phyloP scores from a whole-genome alignment of 768 basidiomycete species.

The Pholiota molesta region DNA sequence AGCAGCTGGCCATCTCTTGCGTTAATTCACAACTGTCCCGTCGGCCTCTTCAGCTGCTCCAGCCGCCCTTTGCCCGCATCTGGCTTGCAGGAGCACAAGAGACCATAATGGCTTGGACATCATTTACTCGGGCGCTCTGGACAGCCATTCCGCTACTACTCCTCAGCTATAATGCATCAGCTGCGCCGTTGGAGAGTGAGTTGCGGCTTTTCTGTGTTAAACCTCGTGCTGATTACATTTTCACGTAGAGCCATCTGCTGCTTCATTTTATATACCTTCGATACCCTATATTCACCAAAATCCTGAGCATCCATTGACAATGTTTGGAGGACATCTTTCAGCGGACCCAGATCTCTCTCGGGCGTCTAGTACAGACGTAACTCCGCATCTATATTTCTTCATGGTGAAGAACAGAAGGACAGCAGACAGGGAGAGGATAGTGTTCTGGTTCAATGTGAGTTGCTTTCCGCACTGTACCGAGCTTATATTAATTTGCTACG shows the following conservation, averaged over 20 bases:
- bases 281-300: conserved; percentile 81
- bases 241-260: conserved; percentile 68
- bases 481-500: conserved; percentile 8
- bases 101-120: conserved; percentile 18
- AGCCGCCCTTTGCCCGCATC: neutral
- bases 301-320: conserved; percentile 67
- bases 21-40: neutral
- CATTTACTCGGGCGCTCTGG: conserved; percentile 6
- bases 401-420: conserved; percentile 83
- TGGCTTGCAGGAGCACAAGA: neutral
- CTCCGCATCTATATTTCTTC: conserved; percentile 86
- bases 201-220: neutral
- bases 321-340: conserved; percentile 85
- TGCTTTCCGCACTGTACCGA: neutral
- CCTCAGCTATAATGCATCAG: conserved; percentile 14
- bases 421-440: conserved; percentile 87
- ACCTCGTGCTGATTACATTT: neutral
- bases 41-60: conserved; percentile 1
- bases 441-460: conserved; percentile 97
- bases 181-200: conserved; percentile 43
- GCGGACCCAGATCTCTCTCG: conserved; percentile 66
- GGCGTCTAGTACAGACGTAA: conserved; percentile 59
- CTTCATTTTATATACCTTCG: conserved; percentile 79
- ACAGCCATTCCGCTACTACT: conserved; percentile 18
- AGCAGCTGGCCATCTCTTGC: conserved; percentile 7